Base-by-base conservation (phyloP, 371 early-diverging fungal genomes). In the Mortierella sp. region DNA sequence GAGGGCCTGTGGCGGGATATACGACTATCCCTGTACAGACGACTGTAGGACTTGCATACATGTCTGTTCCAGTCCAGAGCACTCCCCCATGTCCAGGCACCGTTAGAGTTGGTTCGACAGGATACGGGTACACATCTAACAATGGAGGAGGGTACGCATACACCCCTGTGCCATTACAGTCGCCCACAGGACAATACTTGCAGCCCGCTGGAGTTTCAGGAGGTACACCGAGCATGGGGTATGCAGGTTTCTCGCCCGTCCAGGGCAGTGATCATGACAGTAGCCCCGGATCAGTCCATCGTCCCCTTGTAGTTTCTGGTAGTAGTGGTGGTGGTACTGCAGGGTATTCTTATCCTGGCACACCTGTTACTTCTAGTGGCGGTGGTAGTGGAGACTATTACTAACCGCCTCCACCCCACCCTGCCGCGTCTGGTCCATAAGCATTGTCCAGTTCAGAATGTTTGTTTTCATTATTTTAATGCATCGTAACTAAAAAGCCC, bases 11-110 rank as follows among this genome's bases (percentile, higher is more conserved):
- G 5, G 41, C 27, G 14, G 48, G 71, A 8, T 49, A 51, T 51
- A 44, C 71, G 21, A 72, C 46, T 38, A 46, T 51, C 14, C 51
- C 72, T 72, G 54, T 46, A 2, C 46, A 51, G 12, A 72, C 49
- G 35, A 51, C 11, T 0, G 21, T 35, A 72, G 48, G 49, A 32
- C 72, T 72, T 3, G 72, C 35, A 29, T 46, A 48, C 48, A 49
- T 72, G 72, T 38, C 72, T 35, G 49, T 51, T 3, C 68, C 68
- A 24, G 68, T 68, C 38, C 68, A 68, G 41, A 63, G 21, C 18
- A 63, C 11, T 18, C 38, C 68, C 5, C 21, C 41, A 2, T 21
- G 38, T 4, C 43, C 41, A 4, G 56, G 56, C n/a, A 56, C 56
- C 6, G 0, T 10, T 68, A 41, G 63, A 5, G 16, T 18, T 63